phyloP scores from a whole-genome alignment of 2,329 filamentous ascomycete species.

The Nothopassalora personata region DNA sequence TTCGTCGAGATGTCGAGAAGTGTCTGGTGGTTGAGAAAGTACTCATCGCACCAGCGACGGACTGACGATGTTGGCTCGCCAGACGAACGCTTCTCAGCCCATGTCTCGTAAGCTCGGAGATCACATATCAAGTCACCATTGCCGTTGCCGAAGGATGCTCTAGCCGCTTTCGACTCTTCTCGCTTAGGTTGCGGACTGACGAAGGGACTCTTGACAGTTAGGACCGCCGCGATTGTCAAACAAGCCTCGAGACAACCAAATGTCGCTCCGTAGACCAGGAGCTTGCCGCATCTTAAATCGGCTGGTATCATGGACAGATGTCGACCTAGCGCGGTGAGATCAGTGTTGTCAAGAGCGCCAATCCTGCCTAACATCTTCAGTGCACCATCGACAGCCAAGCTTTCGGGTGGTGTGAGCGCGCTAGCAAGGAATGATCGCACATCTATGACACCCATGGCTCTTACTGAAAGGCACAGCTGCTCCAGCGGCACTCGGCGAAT shows the following conservation, averaged over 20 bases:
- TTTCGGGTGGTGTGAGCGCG: conserved; percentile 83
- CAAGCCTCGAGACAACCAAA: conserved; percentile 89
- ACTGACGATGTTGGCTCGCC: conserved; percentile 55
- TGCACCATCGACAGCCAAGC: conserved; percentile 78
- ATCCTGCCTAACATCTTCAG: conserved; percentile 73
- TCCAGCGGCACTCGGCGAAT: conserved; percentile 89
- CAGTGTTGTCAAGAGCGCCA: conserved; percentile 79
- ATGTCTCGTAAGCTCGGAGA: conserved; percentile 75
- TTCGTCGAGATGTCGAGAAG: conserved; percentile 86
- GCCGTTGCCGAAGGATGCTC: conserved; percentile 63
- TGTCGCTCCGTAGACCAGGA: conserved; percentile 91
- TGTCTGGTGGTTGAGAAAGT: conserved; percentile 78
- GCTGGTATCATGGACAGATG: conserved; percentile 95
- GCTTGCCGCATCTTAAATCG: conserved; percentile 84
- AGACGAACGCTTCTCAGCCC: conserved; percentile 62
- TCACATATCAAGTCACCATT: conserved; percentile 89
- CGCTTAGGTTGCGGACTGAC: conserved; percentile 75
- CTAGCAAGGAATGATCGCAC: conserved; percentile 75
- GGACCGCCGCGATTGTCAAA: conserved; percentile 81
- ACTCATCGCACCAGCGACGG: conserved; percentile 73
- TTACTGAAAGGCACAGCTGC: conserved; percentile 88
- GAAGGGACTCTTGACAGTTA: conserved; percentile 87
- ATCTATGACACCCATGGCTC: conserved; percentile 86
- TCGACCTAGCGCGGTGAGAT: conserved; percentile 82
- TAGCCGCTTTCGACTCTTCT: conserved; percentile 72